Percentiles rank a stretch among this genome's conserved stretches.
phyloP scores from a whole-genome alignment of 202 grass and related monocot genomes.

The Eragrostis tef region DNA sequence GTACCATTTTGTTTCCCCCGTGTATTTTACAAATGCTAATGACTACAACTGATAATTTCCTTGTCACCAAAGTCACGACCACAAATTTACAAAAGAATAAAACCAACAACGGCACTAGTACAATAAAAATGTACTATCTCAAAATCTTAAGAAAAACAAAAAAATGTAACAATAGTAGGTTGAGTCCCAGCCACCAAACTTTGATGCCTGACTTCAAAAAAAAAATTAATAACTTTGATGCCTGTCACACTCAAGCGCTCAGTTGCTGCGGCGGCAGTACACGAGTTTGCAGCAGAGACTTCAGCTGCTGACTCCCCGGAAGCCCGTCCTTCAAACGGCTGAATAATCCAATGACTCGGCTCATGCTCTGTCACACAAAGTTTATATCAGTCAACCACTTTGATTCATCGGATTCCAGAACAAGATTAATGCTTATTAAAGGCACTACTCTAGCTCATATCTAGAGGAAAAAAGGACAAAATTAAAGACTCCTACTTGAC shows the following conservation, averaged over 20 bases:
- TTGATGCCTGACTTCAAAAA: neutral
- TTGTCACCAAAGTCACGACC: neutral
- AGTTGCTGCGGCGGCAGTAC: slow-evolving; percentile 31
- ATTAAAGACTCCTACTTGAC: neutral
- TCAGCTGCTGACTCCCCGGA: slow-evolving; percentile 41
- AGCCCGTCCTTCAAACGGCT: slow-evolving; percentile 53
- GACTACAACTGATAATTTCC: neutral
- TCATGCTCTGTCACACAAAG: slow-evolving; percentile 36
- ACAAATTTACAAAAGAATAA: slow-evolving; percentile 42
- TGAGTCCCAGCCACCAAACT: neutral
- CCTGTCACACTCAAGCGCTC: slow-evolving; percentile 15
- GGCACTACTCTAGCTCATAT: no score
- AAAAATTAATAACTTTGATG: slow-evolving; percentile 4
- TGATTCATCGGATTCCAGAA: neutral
- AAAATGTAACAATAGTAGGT: slow-evolving; percentile 1
- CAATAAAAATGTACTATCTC: slow-evolving; percentile 33
- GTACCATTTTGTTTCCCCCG: neutral
- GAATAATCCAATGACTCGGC: slow-evolving; percentile 49
- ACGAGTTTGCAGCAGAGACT: slow-evolving; percentile 44
- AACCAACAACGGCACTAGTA: slow-evolving; percentile 4
- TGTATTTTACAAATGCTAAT: slow-evolving; percentile 38
- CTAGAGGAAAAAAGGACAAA: neutral
- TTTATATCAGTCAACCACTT: neutral
- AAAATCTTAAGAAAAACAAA: slow-evolving; percentile 27
- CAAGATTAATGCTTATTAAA: neutral